phyloP scores from a whole-genome alignment of 805 yeast species.

The Wickerhamiella slavikovae region DNA sequence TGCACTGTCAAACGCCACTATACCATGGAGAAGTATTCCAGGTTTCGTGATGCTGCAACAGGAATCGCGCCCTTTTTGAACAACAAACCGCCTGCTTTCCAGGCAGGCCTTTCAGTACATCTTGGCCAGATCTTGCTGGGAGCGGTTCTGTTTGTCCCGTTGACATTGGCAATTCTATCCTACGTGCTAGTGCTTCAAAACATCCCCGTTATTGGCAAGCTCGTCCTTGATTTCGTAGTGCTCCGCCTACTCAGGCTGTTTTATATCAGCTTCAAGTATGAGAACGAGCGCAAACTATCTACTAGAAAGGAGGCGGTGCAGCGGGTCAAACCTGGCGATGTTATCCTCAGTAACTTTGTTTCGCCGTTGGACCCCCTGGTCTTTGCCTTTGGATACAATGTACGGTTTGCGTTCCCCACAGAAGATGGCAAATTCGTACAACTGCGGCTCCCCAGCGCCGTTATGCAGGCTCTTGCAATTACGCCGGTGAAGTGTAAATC shows the following conservation, averaged over 20 bases:
- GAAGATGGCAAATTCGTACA: slow-evolving; percentile 15
- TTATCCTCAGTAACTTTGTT: slow-evolving; percentile 34
- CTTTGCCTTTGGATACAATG: slow-evolving; percentile 10
- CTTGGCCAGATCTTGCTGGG: slow-evolving; percentile 38
- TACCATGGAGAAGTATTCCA: slow-evolving; percentile 61
- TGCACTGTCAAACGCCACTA: too few species aligned
- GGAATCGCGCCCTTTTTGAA: slow-evolving; percentile 79
- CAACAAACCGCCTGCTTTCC: slow-evolving; percentile 15
- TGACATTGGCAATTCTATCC: slow-evolving; percentile 44
- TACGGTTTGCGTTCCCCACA: slow-evolving; percentile 22
- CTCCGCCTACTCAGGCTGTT: slow-evolving; percentile 8
- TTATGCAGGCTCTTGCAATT: slow-evolving; percentile 9
- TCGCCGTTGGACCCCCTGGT: slow-evolving; percentile 37
- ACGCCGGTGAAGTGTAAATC: neutral
- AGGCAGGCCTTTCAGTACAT: slow-evolving; percentile 1
- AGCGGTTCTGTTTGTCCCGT: slow-evolving; percentile 62
- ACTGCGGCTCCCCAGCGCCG: slow-evolving; percentile 6
- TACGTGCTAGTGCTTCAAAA: slow-evolving; percentile 4
- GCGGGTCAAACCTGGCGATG: slow-evolving; percentile 21
- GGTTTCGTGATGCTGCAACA: slow-evolving; percentile 74
- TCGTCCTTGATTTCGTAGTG: slow-evolving; percentile 4
- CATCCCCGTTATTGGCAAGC: slow-evolving; percentile 3
- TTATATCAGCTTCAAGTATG: slow-evolving; percentile 22
- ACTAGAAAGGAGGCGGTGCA: slow-evolving; percentile 13
- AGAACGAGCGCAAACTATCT: slow-evolving; percentile 26